Base-by-base conservation (phyloP, 2,329 filamentous ascomycete species). In the Sarocladium strictum region DNA sequence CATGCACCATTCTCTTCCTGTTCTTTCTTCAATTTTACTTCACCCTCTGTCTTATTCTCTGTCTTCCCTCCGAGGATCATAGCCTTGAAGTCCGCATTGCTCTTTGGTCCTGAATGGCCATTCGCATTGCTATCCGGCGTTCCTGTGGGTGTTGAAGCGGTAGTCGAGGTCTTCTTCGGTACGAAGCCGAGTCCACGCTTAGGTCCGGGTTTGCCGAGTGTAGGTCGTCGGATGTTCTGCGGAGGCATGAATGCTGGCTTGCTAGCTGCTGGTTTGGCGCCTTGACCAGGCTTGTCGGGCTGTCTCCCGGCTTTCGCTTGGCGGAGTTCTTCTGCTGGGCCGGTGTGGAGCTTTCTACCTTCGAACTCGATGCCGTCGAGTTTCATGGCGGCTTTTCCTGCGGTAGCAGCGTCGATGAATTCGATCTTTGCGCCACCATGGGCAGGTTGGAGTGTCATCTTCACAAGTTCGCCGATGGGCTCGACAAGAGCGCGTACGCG, bases 391-490 rank as follows among this genome's bases (percentile, higher is more conserved):
- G 87, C 88, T 64, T 81, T 87, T 24, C 92, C 92, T 0, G 88
- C 88, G 33, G 84, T 79, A 2, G 83, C 76, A 2, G 86, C 77
- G 52, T 89, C 83, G 2, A 74, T 74, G 63, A 89, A 97, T 65
- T 97, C 94, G 35, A 97, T 79, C 54, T 93, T 87, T 4, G 92
- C 94, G 12, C 91, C 92, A 56, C 86, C 85, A 58, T 96, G 89
- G 57, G 90, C 83, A 1, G 91, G 90, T 45, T 90, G 85, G 11
- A 97, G 77, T 12, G 87, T 78, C 3, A 97, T 77, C 67, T 92
- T 93, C 59, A 85, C 77, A 23, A 97, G 77, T 1, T 78, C 69
- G 1, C 90, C 91, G 43, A 85, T 78, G 1, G 83, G 79, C 61
- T 90, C 86, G 9, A 88, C 84, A 2, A 95, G 74, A 0, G 84